phyloP scores from a whole-genome alignment of 2,329 filamentous ascomycete genomes.

The Colletotrichum graminicola region DNA sequence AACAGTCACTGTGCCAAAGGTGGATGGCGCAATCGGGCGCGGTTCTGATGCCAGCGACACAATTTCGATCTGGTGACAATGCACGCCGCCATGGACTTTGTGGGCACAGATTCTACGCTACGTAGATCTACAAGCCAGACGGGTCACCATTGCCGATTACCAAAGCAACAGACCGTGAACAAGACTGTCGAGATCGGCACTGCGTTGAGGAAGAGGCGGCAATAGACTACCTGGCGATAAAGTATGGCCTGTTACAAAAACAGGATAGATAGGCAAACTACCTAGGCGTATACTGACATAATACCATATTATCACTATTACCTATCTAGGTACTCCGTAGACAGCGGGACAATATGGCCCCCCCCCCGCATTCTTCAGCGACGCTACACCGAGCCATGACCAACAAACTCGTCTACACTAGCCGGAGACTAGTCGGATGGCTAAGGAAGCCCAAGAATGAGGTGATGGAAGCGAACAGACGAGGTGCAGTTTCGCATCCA shows the following conservation, averaged over 20 bases:
- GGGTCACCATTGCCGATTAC: conserved; percentile 5
- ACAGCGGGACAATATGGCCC: background rate
- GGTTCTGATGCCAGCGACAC: conserved; percentile 39
- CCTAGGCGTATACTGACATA: background rate
- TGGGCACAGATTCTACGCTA: background rate
- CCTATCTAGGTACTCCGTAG: background rate
- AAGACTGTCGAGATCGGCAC: background rate
- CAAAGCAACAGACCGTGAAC: background rate
- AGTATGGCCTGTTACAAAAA: background rate
- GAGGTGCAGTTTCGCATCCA: background rate
- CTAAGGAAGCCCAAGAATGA: background rate
- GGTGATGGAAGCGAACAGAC: background rate
- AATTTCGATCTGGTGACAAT: conserved; percentile 30
- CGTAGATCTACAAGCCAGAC: background rate
- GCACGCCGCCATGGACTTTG: background rate
- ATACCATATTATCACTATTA: background rate
- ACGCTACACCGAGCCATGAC: conserved; percentile 13
- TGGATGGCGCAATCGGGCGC: conserved; percentile 38
- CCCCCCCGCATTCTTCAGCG: conserved; percentile 11
- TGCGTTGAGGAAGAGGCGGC: background rate
- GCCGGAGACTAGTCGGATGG: background rate
- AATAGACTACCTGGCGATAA: background rate
- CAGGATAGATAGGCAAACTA: background rate
- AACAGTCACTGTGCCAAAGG: conserved; percentile 23
- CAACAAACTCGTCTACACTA: background rate